Base-by-base conservation (phyloP, 2,329 filamentous ascomycete species). In the Penicillium sp. region DNA sequence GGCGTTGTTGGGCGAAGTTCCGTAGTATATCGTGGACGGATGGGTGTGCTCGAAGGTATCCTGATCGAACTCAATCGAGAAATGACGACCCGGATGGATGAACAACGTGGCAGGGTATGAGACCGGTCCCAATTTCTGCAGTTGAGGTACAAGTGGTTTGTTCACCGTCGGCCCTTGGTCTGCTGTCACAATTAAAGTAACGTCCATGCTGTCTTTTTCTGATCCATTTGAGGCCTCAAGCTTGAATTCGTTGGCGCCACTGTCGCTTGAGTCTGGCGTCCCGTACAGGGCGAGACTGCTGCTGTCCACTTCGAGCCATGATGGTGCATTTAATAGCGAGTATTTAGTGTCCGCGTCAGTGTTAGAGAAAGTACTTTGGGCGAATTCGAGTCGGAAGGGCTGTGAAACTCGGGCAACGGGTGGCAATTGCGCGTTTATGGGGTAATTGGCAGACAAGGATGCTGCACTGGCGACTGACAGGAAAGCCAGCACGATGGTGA, bases 381-480 rank as follows among this genome's bases (percentile, higher is more conserved):
- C 72, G 50, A 78, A 78, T 42, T 64, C 61, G 59, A 78, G 78
- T 45, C 64, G 60, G 59, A 74, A 79, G 2, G 81, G 79, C 64
- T 87, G 69, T 39, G 82, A 83, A 57, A 89, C 79, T 61, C 89
- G 83, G 20, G 90, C 91, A 51, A 92, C 87, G 4, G 88, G 87
- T 32, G 91, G 91, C 1, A 95, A 82, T 72, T 96, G 92, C 2
- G 89, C 86, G 73, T 94, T 95, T 72, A 96, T 81, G 1, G 91
- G 91, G 64, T 92, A 93, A 45, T 78, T 78, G 47, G 79, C 68
- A 26, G 55, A 61, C 67, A 61, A 75, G 71, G 56, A 66, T 67
- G 60, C 61, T 45, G 75, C 77, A 57, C 64, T 61, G 22, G 70
- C 66, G 56, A 64, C 61, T 62, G 62, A 58, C 35, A 70, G 48